A percentile compares a stretch with the other conserved stretches of the same genome.
Evolutionary conservation across 2,329 filamentous ascomycete genomes (phyloP).

Genomic region (Phialemoniopsis sp.): DNA sequence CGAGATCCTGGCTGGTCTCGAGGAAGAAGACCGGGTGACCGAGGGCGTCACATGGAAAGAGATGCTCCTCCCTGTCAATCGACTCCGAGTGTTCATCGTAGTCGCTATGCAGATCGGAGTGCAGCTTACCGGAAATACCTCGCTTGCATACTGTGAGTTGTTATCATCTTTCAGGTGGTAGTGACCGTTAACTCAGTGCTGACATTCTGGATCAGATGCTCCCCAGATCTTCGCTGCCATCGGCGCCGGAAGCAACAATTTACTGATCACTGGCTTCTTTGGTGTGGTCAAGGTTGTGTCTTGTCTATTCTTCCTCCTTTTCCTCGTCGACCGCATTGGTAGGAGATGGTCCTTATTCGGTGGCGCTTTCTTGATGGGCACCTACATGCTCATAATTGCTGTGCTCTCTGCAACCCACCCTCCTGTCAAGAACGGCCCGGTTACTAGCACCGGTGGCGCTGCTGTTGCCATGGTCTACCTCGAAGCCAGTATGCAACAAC

Average conservation of each 20-base stretch:
- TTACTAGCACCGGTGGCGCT: slow-evolving; percentile 28
- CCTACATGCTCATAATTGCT: slow-evolving; percentile 38
- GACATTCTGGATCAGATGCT: slow-evolving; percentile 28
- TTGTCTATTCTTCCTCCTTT: slow-evolving; percentile 30
- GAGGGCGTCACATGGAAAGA: slow-evolving; percentile 42
- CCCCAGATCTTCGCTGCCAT: slow-evolving; percentile 45
- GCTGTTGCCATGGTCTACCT: slow-evolving; percentile 38
- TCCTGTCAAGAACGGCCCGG: slow-evolving; percentile 14
- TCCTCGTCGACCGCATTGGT: slow-evolving; percentile 36
- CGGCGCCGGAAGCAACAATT: slow-evolving; percentile 30
- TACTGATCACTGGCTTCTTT: slow-evolving; percentile 40
- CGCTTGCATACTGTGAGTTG: slow-evolving; percentile 40
- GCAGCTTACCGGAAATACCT: slow-evolving; percentile 47
- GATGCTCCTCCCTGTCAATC: slow-evolving; percentile 37
- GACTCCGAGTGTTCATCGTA: slow-evolving; percentile 41
- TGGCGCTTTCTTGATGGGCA: slow-evolving; percentile 37
- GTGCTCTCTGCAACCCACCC: slow-evolving; percentile 24
- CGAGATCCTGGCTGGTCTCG: slow-evolving; percentile 38
- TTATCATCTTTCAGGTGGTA: neutral
- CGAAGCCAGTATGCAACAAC: slow-evolving; percentile 30
- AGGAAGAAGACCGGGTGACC: slow-evolving; percentile 38
- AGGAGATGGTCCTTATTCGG: slow-evolving; percentile 34
- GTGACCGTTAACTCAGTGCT: neutral
- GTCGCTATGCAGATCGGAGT: slow-evolving; percentile 43
- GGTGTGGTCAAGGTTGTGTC: slow-evolving; percentile 38